Base-by-base conservation (phyloP, 2,329 filamentous ascomycete species). In the Fusarium newnesense region DNA sequence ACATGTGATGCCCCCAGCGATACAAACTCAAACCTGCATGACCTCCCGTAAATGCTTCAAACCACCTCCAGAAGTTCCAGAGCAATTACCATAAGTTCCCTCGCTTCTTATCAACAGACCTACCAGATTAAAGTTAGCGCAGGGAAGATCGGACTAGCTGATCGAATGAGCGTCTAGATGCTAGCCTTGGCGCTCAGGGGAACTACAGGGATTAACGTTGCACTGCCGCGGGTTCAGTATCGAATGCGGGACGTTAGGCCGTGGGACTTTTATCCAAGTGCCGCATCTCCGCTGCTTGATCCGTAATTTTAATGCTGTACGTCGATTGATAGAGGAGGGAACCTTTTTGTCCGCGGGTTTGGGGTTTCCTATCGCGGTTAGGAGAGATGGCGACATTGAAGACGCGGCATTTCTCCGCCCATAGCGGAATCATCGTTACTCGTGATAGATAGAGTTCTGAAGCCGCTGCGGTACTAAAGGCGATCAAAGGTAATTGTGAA, bases 111-210 rank as follows among this genome's bases (percentile, higher is more conserved):
- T 65, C 63, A 46, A 37, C 24, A 64, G 26, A 65, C 63, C 63
- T 65, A 62, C 63, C 47, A 46, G 39, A 56, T 64, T 16, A 10
- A 65, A 63, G 26, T 32, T 64, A 64, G 60, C 46, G 63, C 16
- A 65, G 16, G 46, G 60, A 65, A 65, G 47, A 65, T 65, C 63
- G 60, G 40, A 46, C 28, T 65, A 32, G 59, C 26, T 36, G 24
- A 46, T 49, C 54, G 15, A 56, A 39, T 57, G 34, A 53, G 49
- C 28, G 11, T 21, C 26, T 19, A 32, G 60, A 47, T 37, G n/a
- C 21, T 28, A 15, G 43, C 24, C 60, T 66, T 66, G 60, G 60
- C 63, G 54, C 46, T 65, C 60, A 66, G 60, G 60, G 60, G 61
- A 36, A 54, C n/a, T 12, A 3, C 62, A 64, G 40, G 60, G 62